These are phyloP conservation scores for Podila epicladia DNA, from an alignment of 192 early-diverging fungal species.

Conservation along the genomic window DNA sequence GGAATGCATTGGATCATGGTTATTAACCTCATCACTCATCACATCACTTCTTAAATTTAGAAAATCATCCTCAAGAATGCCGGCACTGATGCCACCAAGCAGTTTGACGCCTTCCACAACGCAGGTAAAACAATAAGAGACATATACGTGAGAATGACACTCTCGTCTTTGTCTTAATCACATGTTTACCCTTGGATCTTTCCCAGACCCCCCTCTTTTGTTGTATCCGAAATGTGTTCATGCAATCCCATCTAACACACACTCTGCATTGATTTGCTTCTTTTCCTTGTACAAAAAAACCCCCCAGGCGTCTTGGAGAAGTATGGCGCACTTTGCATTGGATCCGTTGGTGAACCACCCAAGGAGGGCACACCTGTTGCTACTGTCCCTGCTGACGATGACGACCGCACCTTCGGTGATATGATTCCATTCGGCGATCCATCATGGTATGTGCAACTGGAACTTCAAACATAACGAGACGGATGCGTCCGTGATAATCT, in stretches of 20 bases:
- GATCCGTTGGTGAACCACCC: constrained; percentile 65
- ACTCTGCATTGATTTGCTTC: no score
- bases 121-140: constrained; percentile 19
- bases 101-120: constrained; percentile 90
- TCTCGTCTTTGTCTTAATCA: not conserved
- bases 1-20: not conserved
- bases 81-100: constrained; percentile 83
- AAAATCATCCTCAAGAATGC: constrained; percentile 82
- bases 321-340: constrained; percentile 69
- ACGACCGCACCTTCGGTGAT: constrained; percentile 75
- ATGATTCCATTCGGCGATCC: constrained; percentile 83
- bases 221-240: no score
- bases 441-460: constrained; percentile 68
- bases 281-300: not conserved
- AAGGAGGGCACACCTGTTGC: constrained; percentile 24
- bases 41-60: constrained; percentile 52
- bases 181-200: no score
- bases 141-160: not conserved
- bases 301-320: constrained; percentile 64
- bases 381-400: constrained; percentile 28
- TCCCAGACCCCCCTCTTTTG: no score
- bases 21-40: not conserved
- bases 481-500: no score
- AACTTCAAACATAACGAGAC: no score
- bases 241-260: no score